Conservation (phyloP, 2,329 filamentous ascomycete genomes). For the Penicillium sp. region DNA sequence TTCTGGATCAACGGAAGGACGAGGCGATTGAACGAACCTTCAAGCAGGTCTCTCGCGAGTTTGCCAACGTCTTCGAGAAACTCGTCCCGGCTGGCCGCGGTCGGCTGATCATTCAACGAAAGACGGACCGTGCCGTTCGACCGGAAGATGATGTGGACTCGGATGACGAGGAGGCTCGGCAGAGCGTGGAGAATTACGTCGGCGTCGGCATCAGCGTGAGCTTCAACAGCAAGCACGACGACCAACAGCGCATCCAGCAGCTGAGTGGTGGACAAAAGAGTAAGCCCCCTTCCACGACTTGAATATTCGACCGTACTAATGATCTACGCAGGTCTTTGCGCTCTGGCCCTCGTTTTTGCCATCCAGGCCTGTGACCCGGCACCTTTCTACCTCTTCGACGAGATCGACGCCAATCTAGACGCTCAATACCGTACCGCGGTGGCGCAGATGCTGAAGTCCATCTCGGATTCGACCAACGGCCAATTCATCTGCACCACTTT, state of each 20-base stretch:
- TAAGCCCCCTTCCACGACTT: constrained; percentile 44
- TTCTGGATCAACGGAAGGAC: constrained; percentile 92
- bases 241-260: constrained; percentile 97
- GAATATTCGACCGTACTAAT: constrained; percentile 10
- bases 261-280: constrained; percentile 97
- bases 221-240: constrained; percentile 97
- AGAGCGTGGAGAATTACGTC: constrained; percentile 85
- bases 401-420: constrained; percentile 97
- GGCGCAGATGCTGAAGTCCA: constrained; percentile 79
- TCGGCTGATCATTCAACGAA: constrained; percentile 86
- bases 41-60: constrained; percentile 94
- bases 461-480: constrained; percentile 59
- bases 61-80: constrained; percentile 88
- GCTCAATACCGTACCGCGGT: constrained; percentile 97
- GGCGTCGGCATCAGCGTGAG: constrained; percentile 96
- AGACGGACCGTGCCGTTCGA: constrained; percentile 67
- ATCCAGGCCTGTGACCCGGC: constrained; percentile 96
- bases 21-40: constrained; percentile 98
- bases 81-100: constrained; percentile 92
- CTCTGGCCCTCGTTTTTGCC: constrained; percentile 97
- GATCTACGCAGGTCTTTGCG: constrained; percentile 70
- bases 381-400: constrained; percentile 98
- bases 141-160: constrained; percentile 67
- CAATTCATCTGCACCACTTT: constrained; percentile 99
- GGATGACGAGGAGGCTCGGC: constrained; percentile 60